Evolutionary conservation across 208 protist genomes (phyloP), one percentile per base, ranked within the genome.

Genomic region (Trypanosoma melophagium): DNA sequence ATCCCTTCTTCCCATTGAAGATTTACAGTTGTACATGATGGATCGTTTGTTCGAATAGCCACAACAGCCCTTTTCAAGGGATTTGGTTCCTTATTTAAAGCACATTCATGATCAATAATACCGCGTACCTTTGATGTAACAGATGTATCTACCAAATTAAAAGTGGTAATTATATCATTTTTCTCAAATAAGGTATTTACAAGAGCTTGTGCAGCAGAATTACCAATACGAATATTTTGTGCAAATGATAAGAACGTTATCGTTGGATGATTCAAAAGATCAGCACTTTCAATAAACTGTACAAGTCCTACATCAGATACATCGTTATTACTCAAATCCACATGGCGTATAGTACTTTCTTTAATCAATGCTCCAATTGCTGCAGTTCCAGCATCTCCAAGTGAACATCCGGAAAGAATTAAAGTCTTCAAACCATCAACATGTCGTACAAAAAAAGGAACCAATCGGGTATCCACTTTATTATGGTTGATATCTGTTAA

Each of bases 1-100:
- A 90, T 72, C 13, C 57, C 69, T 13, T 77, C 68, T 42, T 90
- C 84, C 86, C 89, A 95, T 66, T 95, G 89, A 56, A 96, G 77
- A 66, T 91, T 89, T 17, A 96, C 72, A 35, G 72, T 71, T 22
- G 47, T 76, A 25, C 87, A 73, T 12, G 52, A 59, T 5, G 81
- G 66, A 25, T 85, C 49, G 47, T 88, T 79, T n/a, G 60, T 77
- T 42, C 83, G 78, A 17, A 92, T 63, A 19, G 68, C 52, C 4
- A 91, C 76, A 8, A 94, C 83, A 17, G 79, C 80, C 10, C 56
- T 41, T 70, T 96, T 96, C 35, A 96, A 72, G 28, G 66, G 53
- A 14, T 58, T 38, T 16, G 87, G 82, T 69, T 96, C 76, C 38
- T 73, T 78, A 77, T 91, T 96, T 44, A 96, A 61, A 35, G 89